phyloP scores from a whole-genome alignment of 2,329 filamentous ascomycete species.

The Sclerotiophoma versabilis region DNA sequence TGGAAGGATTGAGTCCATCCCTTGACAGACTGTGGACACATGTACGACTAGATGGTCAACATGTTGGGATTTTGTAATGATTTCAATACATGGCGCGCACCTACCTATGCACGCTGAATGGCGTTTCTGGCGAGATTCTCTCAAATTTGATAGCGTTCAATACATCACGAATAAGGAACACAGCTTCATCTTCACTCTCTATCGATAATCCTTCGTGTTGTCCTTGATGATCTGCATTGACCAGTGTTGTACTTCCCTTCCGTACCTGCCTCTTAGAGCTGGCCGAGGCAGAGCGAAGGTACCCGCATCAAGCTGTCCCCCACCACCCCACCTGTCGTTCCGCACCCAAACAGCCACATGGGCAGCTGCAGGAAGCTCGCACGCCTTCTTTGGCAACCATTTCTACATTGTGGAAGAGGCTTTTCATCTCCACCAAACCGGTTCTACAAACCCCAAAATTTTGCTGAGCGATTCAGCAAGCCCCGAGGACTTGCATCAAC shows the following conservation, averaged over 20 bases:
- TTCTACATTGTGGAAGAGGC: constrained; percentile 15
- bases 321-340: constrained; percentile 34
- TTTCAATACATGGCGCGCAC: not conserved
- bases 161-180: constrained; percentile 1
- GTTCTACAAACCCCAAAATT: constrained; percentile 3
- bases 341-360: constrained; percentile 23
- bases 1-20: constrained; percentile 61
- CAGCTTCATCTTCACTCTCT: not conserved
- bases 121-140: constrained; percentile 2
- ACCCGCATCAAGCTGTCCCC: constrained; percentile 32
- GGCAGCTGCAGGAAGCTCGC: constrained; percentile 25
- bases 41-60: not conserved
- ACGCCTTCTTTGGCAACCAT: constrained; percentile 22
- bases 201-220: not conserved
- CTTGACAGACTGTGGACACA: not conserved
- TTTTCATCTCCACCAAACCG: constrained; percentile 7
- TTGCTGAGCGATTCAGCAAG: constrained; percentile 7
- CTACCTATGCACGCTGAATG: not conserved
- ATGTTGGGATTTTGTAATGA: not conserved
- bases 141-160: constrained; percentile 15
- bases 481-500: constrained; percentile 12
- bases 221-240: constrained; percentile 2
- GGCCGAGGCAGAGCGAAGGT: constrained; percentile 14
- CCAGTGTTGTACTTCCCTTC: not conserved
- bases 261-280: constrained; percentile 30